Conservation (phyloP, 179 eudicot genomes). For the Spergularia azorica region DNA sequence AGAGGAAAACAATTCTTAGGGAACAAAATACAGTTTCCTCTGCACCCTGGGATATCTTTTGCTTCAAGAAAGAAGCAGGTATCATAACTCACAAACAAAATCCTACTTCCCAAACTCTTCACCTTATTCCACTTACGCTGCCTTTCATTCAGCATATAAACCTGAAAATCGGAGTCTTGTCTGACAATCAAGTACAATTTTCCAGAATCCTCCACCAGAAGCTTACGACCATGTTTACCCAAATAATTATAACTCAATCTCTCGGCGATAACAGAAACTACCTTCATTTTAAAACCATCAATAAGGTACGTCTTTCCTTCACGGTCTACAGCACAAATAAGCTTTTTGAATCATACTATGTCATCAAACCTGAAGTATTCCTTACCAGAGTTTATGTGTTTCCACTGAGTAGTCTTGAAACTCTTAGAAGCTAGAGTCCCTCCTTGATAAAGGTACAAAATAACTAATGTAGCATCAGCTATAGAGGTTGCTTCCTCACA, state of each 20-base stretch:
- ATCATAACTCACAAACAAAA: constrained; percentile 19
- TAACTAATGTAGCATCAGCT: not conserved
- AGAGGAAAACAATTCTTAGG: constrained; percentile 17
- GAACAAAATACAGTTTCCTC: constrained; percentile 20
- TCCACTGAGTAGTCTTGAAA: not conserved
- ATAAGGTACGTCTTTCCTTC: constrained; percentile 22
- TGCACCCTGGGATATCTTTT: constrained; percentile 14
- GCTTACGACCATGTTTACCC: not conserved
- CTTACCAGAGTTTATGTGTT: not conserved
- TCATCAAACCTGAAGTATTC: not conserved
- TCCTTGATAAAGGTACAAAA: constrained; percentile 3
- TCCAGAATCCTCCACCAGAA: constrained; percentile 16
- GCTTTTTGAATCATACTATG: constrained; percentile 4
- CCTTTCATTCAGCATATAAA: constrained; percentile 17
- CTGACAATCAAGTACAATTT: constrained; percentile 17
- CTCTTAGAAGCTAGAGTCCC: not conserved
- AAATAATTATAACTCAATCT: not conserved
- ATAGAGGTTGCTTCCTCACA: not conserved
- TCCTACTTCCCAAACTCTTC: not conserved
- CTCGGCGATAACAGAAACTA: constrained; percentile 1
- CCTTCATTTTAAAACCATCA: not conserved
- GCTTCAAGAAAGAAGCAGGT: constrained; percentile 11
- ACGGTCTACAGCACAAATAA: constrained; percentile 1
- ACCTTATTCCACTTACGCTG: constrained; percentile 14
- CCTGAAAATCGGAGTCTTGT: not conserved